Conservation (phyloP, 129 eudicot genomes). For the Smallanthus sonchifolius region DNA sequence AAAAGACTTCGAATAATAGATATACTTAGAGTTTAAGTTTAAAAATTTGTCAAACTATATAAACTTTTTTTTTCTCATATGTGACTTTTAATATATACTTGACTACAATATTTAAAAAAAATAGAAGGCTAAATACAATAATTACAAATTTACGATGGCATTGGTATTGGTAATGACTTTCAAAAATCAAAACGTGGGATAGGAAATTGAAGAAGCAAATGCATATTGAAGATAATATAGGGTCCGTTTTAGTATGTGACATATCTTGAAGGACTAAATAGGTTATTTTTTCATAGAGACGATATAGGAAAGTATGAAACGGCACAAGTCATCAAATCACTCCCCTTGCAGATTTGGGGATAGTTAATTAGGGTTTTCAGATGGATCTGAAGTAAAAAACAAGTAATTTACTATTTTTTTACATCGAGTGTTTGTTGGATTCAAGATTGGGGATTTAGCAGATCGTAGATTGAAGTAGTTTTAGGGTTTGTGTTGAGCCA, state of each 20-base stretch:
- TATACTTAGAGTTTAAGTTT: too few species aligned
- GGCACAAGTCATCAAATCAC: conserved; percentile 14
- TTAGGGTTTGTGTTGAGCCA: conserved; percentile 31
- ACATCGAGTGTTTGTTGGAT: conserved; percentile 6
- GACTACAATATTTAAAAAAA: background rate
- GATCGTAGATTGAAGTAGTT: conserved; percentile 6
- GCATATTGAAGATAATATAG: background rate
- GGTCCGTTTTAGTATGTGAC: conserved; percentile 1
- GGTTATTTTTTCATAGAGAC: background rate
- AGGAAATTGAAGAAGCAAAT: background rate
- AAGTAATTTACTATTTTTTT: background rate
- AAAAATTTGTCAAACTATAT: too few species aligned
- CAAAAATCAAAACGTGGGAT: background rate
- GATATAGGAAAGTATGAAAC: background rate
- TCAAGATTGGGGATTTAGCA: conserved; percentile 11
- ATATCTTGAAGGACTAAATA: conserved; percentile 7
- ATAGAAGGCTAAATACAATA: background rate
- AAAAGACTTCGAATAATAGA: background rate
- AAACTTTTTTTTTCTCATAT: background rate
- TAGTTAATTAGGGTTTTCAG: conserved; percentile 41
- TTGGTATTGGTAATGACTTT: background rate
- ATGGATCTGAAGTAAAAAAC: conserved; percentile 18
- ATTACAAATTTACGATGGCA: background rate
- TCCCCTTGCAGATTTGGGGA: conserved; percentile 43
- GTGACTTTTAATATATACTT: background rate